Base-by-base conservation (phyloP, 768 basidiomycete species). In the Termitomyces sp. region DNA sequence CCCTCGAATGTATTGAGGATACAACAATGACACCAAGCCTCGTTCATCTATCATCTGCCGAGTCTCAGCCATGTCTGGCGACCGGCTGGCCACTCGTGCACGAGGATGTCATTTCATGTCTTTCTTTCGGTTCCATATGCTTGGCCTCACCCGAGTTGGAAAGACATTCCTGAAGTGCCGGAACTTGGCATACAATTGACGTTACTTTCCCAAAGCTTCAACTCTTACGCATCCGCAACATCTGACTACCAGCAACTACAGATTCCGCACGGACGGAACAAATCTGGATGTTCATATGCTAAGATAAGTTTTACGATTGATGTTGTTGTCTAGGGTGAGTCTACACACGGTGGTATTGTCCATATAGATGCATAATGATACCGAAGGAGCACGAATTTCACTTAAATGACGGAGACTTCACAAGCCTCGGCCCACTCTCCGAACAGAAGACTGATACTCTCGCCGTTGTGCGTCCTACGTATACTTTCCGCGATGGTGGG, bases 401-500 rank as follows among this genome's bases (percentile, higher is more conserved):
- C 14, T 67, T 69, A 79, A 35, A 77, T 56, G 33, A 79, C 70
- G 30, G 74, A 70, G 53, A 79, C 70, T 53, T 71, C 74, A 16
- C 76, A 70, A 8, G 73, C 73, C 66, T 87, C 86, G 28, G 86
- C 79, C 86, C 88, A 91, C 67, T 93, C 92, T 43, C 89, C 90
- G 64, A 95, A 95, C 12, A 95, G 76, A 38, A 94, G 70, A 63
- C 90, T 92, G 67, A 95, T 94, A 62, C 91, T 93, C 75, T 95
- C 93, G 58, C 94, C 93, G 61, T 95, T 95, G 72, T 95, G 93
- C 3, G 92, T 95, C 61, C 96, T 81, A 44, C 97, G 87, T 57
- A 99, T 97, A 64, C 92, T 94, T 78, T 99, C 97, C 5, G 97
- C 91, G 64, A 99, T 87, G 40, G 91, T 93, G 30, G 92, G 84